These are phyloP conservation scores for Salinomyces thailandicus DNA, from an alignment of 2,329 filamentous ascomycete species.

Conservation along the genomic window DNA sequence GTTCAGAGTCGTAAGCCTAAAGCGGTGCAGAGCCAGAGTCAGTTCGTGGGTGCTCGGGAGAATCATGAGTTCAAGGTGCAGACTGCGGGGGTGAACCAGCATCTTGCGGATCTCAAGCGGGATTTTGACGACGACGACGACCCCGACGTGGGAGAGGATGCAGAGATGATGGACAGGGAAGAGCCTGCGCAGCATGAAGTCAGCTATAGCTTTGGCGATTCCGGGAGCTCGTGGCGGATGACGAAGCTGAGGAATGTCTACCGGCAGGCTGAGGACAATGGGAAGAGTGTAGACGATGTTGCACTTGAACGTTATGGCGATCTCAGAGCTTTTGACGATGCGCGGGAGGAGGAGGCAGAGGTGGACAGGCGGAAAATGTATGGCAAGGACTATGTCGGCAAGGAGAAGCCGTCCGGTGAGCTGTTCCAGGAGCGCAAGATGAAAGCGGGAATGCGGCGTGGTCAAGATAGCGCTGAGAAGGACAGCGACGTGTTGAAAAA, in stretches of 20 bases:
- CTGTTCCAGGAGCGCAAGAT: constrained; percentile 67
- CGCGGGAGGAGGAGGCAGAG: constrained; percentile 85
- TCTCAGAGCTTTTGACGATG: constrained; percentile 79
- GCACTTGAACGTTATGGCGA: constrained; percentile 73
- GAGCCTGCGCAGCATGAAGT: constrained; percentile 52
- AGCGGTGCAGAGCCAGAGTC: constrained; percentile 33
- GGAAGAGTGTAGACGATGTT: constrained; percentile 66
- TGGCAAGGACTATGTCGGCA: constrained; percentile 71
- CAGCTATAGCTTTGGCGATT: constrained; percentile 78
- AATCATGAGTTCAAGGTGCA: constrained; percentile 64
- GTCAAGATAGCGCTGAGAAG: constrained; percentile 14
- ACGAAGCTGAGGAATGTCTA: constrained; percentile 85
- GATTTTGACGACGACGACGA: constrained; percentile 35
- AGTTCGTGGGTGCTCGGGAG: constrained; percentile 39
- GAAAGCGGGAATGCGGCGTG: constrained; percentile 42
- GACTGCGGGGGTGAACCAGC: constrained; percentile 67
- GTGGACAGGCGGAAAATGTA: constrained; percentile 73
- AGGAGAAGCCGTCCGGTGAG: constrained; percentile 80
- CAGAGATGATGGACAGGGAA: constrained; percentile 31
- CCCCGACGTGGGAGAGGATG: constrained; percentile 45
- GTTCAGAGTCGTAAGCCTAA: constrained; percentile 49
- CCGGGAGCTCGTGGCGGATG: constrained; percentile 91
- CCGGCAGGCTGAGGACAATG: constrained; percentile 62
- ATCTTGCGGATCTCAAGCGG: constrained; percentile 50
- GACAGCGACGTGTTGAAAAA: constrained; percentile 17